A percentile compares a stretch with the other conserved stretches of the same genome.
Conservation (phyloP, 257 asterid species). For the Verbena officinalis region DNA sequence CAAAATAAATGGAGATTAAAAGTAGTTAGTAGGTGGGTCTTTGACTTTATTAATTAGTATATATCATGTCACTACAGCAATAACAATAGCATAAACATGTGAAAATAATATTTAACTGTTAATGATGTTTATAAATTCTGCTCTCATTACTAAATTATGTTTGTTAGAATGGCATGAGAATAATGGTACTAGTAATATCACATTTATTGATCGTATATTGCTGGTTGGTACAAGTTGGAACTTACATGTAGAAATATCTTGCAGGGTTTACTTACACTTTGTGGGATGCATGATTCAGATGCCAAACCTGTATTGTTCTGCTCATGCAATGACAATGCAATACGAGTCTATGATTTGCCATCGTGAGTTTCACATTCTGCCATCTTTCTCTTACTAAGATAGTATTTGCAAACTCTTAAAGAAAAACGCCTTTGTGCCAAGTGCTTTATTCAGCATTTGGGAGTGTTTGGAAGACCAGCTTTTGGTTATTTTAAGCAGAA, state of each 20-base stretch:
- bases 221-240: constrained; percentile 11
- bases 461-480: too few species aligned
- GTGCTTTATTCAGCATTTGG: too few species aligned
- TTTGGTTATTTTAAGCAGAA: too few species aligned
- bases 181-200: neutral
- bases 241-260: constrained; percentile 20
- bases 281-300: constrained; percentile 96
- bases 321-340: constrained; percentile 75
- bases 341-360: constrained; percentile 88
- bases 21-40: too few species aligned
- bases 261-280: constrained; percentile 86
- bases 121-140: neutral
- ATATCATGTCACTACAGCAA: neutral
- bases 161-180: neutral
- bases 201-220: neutral
- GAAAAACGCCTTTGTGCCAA: too few species aligned
- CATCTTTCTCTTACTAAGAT: constrained; percentile 16
- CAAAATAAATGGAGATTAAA: too few species aligned
- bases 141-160: neutral
- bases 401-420: too few species aligned
- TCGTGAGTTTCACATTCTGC: constrained; percentile 57
- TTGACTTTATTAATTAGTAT: too few species aligned
- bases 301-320: constrained; percentile 89
- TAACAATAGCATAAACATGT: neutral
- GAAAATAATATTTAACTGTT: neutral